A percentile compares a stretch with the other conserved stretches of the same genome.
These are phyloP conservation scores for Cucurbitaria berberidis DNA, from an alignment of 2,329 filamentous ascomycete genomes.

Conservation along the genomic window DNA sequence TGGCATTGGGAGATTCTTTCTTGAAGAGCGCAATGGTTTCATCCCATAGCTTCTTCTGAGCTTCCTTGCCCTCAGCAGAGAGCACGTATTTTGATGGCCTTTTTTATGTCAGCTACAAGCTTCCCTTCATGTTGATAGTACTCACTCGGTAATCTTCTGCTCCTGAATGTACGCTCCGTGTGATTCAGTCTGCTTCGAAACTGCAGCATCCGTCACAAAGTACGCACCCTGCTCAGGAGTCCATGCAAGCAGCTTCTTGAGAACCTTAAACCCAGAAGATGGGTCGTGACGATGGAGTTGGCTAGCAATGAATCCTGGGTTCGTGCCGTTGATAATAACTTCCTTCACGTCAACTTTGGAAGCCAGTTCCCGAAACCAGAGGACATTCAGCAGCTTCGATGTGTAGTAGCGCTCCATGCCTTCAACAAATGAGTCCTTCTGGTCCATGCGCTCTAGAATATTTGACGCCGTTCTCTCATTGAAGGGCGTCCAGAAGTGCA, in stretches of 20 bases:
- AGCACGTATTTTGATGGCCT: slow-evolving; percentile 24
- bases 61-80: slow-evolving; percentile 41
- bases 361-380: slow-evolving; percentile 22
- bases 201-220: slow-evolving; percentile 17
- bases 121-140: background rate
- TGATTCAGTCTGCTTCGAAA: slow-evolving; percentile 6
- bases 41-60: slow-evolving; percentile 50
- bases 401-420: slow-evolving; percentile 22
- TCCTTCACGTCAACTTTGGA: slow-evolving; percentile 3
- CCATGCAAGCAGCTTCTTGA: slow-evolving; percentile 19
- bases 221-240: slow-evolving; percentile 17
- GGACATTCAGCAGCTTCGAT: slow-evolving; percentile 23
- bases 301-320: slow-evolving; percentile 27
- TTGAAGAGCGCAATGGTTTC: slow-evolving; percentile 42
- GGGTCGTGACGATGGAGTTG: slow-evolving; percentile 19
- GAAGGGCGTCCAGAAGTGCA: slow-evolving; percentile 28
- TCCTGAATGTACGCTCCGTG: slow-evolving; percentile 28
- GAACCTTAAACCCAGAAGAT: slow-evolving; percentile 11
- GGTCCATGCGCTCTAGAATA: slow-evolving; percentile 22
- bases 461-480: slow-evolving; percentile 15
- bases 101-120: background rate
- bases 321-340: slow-evolving; percentile 25
- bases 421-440: slow-evolving; percentile 14
- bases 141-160: slow-evolving; percentile 18
- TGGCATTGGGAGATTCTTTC: slow-evolving; percentile 2